Base-by-base conservation (phyloP, 2,329 filamentous ascomycete genomes). In the Verticillium nonalfalfae region DNA sequence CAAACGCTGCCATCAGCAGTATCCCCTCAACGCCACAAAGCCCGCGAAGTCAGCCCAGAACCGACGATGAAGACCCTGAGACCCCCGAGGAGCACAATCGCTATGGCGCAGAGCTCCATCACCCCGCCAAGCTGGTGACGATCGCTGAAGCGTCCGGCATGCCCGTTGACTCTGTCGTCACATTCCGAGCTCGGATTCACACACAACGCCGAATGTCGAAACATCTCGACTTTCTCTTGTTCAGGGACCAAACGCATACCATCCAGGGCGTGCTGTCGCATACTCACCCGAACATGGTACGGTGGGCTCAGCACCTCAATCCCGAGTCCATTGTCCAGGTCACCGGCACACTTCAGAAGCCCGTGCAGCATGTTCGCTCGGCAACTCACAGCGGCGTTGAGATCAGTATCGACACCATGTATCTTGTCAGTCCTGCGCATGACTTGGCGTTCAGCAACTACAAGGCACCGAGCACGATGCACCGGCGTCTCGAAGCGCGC, bases 281-380 rank as follows among this genome's bases (percentile, higher is more conserved):
- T 66, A 73, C 72, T 64, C 78, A 69, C 78, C 86, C 66, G 84
- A 85, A 90, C 68, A 94, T 97, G 82, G 81, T 97, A 34, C 88
- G 90, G 70, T 96, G 92, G 90, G 90, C 91, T 2, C 90, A 96
- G 75, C 91, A 91, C 71, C 79, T 97, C 56, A 87, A 89, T 60
- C 79, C 88, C 6, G 93, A 96, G 71, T 90, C 87, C 7, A 84
- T 97, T 58, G 86, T 97, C 5, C 85, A 90, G 61, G 86, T 96
- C 61, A 86, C 83, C 59, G 93, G 91, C 62, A 83, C 83, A 1
- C 76, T 97, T 4, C 90, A 92, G 69, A 81, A 83, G 64, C 90
- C 92, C 0, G 86, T 89, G 7, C 86, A 93, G 68, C 85, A 87
- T 45, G 83, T 97, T 62, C 86, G 89, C 66, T 89, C 91, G 45